Evolutionary conservation across 306 rosid genomes (phyloP), one percentile per base, ranked within the genome.

Genomic region (Rubus parviflorus): DNA sequence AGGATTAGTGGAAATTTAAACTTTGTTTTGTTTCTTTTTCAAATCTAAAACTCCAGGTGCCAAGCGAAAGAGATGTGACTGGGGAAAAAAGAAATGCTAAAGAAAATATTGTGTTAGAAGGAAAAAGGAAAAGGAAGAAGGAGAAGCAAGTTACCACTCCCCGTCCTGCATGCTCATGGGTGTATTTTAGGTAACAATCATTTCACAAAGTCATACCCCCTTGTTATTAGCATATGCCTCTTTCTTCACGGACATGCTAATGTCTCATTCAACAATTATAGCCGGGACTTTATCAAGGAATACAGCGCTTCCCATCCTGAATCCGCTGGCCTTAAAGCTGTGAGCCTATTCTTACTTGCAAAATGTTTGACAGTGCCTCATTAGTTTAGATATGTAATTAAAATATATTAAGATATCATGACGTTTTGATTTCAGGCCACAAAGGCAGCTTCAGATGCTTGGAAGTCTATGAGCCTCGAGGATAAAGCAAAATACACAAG

Each of bases 111-210:
- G 45, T 72, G 41, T 66, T 30, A 30, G 35, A 30, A 30, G 35
- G 66, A 37, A 83, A 49, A 56, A 72, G 64, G 56, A 83, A 52
- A 65, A 76, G 69, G 73, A 83, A 75, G 76, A 70, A 76, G 65
- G 76, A 76, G 74, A 71, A 79, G 65, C 79, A 72, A 76, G 49
- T 58, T 57, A 53, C 76, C 25, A 67, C 74, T 43, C 81, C 86
- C 68, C 87, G 83, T 58, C 87, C 84, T 56, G 81, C 84, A 15
- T 83, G 87, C 81, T 83, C 87, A 13, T 83, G 84, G 87, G 87
- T 83, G 54, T 83, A 76, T 70, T 83, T 83, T 62, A 76, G 84
- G 87, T 83, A 67, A n/a, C 51, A 38, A 16, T 45, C 41, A 45
- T 61, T 63, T 75, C 43, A 13, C 45, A 5, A 17, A 23, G 46